Evolutionary conservation across 768 basidiomycete genomes (phyloP).

Genomic region (Tylopilus rubrobrunneus): DNA sequence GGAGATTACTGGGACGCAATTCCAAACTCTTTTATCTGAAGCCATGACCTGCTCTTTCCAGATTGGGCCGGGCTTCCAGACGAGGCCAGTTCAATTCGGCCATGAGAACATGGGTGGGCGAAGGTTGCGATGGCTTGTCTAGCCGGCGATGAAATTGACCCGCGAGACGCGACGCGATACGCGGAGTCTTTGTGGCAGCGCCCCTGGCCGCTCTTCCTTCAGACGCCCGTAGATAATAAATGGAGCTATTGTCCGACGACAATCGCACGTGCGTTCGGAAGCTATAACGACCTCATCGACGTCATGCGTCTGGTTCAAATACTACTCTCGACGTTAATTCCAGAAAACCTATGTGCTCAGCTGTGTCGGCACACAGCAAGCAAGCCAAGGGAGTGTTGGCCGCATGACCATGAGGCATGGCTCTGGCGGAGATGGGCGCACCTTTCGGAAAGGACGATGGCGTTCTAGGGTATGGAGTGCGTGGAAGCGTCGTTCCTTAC

Average conservation of each 20-base stretch:
- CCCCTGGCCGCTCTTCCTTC: too few relatives aligned
- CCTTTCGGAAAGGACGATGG: background rate
- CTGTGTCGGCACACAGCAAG: too few relatives aligned
- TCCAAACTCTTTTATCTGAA: constrained; percentile 9
- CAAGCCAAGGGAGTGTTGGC: background rate
- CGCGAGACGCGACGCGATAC: too few relatives aligned
- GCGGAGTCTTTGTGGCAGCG: background rate
- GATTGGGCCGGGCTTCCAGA: background rate
- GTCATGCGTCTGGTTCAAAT: background rate
- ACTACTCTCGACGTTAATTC: background rate
- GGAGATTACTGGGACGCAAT: background rate
- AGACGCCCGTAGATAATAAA: too few relatives aligned
- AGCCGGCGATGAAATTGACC: background rate
- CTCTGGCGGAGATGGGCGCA: background rate
- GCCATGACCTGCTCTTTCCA: background rate
- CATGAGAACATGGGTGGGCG: background rate
- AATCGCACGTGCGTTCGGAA: background rate
- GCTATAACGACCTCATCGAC: too few relatives aligned
- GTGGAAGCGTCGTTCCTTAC: background rate
- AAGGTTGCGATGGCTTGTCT: too few relatives aligned
- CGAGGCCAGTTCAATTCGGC: background rate
- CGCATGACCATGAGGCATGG: background rate
- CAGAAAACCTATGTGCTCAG: background rate
- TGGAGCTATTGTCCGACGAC: too few relatives aligned
- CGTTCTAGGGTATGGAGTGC: background rate